Base-by-base conservation (phyloP, 148 eudicot species). In the Arbutus unedo region DNA sequence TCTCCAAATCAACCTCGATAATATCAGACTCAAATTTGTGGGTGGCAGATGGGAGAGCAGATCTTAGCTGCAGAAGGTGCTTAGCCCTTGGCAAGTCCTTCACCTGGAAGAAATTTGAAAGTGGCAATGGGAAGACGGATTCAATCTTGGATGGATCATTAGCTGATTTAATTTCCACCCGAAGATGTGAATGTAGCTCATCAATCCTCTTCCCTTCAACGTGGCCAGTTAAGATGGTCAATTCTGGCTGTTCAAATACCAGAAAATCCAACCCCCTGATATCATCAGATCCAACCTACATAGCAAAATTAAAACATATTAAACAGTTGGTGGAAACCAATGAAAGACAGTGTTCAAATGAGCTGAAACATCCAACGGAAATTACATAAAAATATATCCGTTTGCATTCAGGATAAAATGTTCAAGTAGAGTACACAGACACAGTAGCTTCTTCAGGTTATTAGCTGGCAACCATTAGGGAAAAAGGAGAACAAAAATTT, bases 41-140 rank as follows among this genome's bases (percentile, higher is more conserved):
- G 80, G 91, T 78, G 82, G 90, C 89, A 25, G 90, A 82, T 59
- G 94, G 92, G 74, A 91, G 86, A 56, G 84, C 83, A 66, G 94
- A 94, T 55, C 92, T 91, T 51, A 96, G 93, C 89, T 91, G 97
- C 86, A 96, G 55, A 89, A 96, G 89, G 84, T 94, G 92, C 84
- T 92, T 94, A 47, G 93, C 93, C 88, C 85, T 91, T 23, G 97
- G 94, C 89, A 96, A 87, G 82, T 91, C 96, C 89, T 91, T 94
- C 72, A 94, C 93, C 88, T 93, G 97, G 90, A 96, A 96, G 88
- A 94, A 96, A 80, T 91, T 95, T 72, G 99, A 93, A 57, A 94
- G 87, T 43, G 99, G 95, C 85, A 96, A 81, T 23, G 99, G 94
- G 86, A 94, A 92, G 80, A 86, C 84, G 19, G 97, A 87, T 85